Base-by-base conservation (phyloP, 2,329 filamentous ascomycete species). In the Ceratocystis diversiconidia region DNA sequence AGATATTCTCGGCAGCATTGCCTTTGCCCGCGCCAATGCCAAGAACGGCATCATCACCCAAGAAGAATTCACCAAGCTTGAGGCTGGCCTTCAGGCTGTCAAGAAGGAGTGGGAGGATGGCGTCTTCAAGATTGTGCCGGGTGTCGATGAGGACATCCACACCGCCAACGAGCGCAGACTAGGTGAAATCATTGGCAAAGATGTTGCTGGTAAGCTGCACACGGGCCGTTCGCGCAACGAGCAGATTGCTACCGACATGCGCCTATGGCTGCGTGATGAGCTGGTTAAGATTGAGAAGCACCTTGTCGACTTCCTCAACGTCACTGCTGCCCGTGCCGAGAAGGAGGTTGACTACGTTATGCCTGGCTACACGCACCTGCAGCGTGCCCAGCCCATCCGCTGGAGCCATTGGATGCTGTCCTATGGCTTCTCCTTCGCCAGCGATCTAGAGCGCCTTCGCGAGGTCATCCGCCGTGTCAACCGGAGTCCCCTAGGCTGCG, bases 211-310 rank as follows among this genome's bases (percentile, higher is more conserved):
- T 28, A 96, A 96, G 78, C 82, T 96, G 66, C 92, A 96, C 76
- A 96, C 91, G 2, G 87, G 87, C 55, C 86, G 92, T 63, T 92
- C 87, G 74, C 83, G 91, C 70, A 96, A 96, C 72, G 91, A 96
- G 76, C 91, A 96, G 76, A 85, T 95, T 66, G 90, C 86, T 61
- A 92, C 87, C 25, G 90, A 95, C 72, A 92, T 96, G 88, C 86
- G 90, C 68, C 79, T 96, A 74, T 96, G 90, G 90, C 77, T 95
- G 69, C 82, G 90, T 55, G 86, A 92, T 69, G 82, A 88, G 76
- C 78, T 96, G 66, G 81, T 80, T 66, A 79, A 79, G 69, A 83
- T 95, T 63, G 89, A 95, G 70, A 74, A 71, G 44, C 84, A 85
- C 70, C 79, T 96, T 3, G 79, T 84, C 55, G 81, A 83, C 65